Conservation (phyloP, 345 rosid genomes). For the Cardamine resedifolia region DNA sequence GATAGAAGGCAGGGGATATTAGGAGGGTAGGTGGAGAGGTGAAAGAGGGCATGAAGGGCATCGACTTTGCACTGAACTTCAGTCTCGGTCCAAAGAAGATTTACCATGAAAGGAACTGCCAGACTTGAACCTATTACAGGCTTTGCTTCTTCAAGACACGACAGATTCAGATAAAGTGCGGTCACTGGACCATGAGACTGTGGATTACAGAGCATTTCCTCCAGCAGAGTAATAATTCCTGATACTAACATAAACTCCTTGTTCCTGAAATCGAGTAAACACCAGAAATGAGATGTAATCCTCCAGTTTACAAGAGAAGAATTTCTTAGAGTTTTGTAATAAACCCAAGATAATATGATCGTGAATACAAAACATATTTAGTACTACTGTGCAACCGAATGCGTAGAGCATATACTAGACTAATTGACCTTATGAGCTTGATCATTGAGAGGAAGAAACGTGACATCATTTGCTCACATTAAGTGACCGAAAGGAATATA, state of each 20-base stretch:
- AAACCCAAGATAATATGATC: not conserved
- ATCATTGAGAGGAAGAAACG: not conserved
- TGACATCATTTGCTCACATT: not conserved
- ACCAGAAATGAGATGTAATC: slow-evolving; percentile 13
- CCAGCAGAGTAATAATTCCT: slow-evolving; percentile 65
- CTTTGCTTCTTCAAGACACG: slow-evolving; percentile 80
- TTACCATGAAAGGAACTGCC: slow-evolving; percentile 76
- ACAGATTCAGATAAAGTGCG: slow-evolving; percentile 87
- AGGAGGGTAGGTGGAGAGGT: slow-evolving; percentile 67
- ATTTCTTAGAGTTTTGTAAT: not conserved
- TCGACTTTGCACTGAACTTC: slow-evolving; percentile 82
- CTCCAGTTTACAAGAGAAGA: not conserved
- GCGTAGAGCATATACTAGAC: not conserved
- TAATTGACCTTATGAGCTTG: not conserved
- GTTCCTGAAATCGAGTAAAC: slow-evolving; percentile 53
- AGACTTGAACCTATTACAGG: slow-evolving; percentile 68
- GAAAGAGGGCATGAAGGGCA: slow-evolving; percentile 84
- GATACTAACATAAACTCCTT: slow-evolving; percentile 81
- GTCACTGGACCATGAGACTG: slow-evolving; percentile 61
- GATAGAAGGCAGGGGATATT: slow-evolving; percentile 67
- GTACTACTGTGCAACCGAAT: not conserved
- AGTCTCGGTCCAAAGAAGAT: slow-evolving; percentile 57
- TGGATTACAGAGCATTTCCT: slow-evolving; percentile 66
- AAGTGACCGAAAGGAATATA: not conserved
- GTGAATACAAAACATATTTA: not conserved